These are phyloP conservation scores for Penicillium hesseltinei DNA, from an alignment of 2,329 filamentous ascomycete species.

Conservation along the genomic window DNA sequence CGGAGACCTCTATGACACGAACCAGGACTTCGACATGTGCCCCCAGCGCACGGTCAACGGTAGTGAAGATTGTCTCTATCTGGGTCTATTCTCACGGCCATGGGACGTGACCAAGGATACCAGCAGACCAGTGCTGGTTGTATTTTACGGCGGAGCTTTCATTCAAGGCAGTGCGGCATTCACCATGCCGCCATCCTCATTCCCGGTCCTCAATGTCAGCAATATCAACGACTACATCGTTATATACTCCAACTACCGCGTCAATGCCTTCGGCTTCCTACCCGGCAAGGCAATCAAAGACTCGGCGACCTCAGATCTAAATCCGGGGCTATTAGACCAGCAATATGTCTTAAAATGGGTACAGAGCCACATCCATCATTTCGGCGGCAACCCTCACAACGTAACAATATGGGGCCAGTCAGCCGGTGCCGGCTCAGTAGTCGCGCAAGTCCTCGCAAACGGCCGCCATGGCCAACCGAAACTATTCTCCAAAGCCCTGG, in stretches of 20 bases:
- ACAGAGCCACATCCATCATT: conserved; percentile 51
- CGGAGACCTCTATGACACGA: conserved; percentile 53
- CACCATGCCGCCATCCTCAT: conserved; percentile 55
- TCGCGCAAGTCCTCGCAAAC: conserved; percentile 47
- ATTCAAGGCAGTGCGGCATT: conserved; percentile 58
- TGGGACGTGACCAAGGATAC: conserved; percentile 43
- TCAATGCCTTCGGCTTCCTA: conserved; percentile 58
- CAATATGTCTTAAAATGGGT: conserved; percentile 55
- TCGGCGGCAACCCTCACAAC: conserved; percentile 53
- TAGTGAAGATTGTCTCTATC: conserved; percentile 61
- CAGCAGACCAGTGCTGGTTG: conserved; percentile 58
- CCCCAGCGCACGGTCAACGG: conserved; percentile 57
- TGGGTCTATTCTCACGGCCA: conserved; percentile 59
- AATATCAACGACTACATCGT: conserved; percentile 51
- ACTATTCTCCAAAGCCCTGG: conserved; percentile 53
- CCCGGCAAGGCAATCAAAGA: conserved; percentile 49
- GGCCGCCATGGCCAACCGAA: conserved; percentile 42
- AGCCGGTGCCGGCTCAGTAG: conserved; percentile 51
- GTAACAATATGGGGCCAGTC: conserved; percentile 58
- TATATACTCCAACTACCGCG: conserved; percentile 56
- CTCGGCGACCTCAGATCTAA: conserved; percentile 49
- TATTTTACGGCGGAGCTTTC: conserved; percentile 62
- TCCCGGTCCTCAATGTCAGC: conserved; percentile 58
- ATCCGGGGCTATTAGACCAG: conserved; percentile 55
- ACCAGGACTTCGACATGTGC: conserved; percentile 58